Evolutionary conservation across 805 yeast genomes (phyloP), one percentile per base, ranked within the genome.

Genomic region (Zygosaccharomyces bisporus): DNA sequence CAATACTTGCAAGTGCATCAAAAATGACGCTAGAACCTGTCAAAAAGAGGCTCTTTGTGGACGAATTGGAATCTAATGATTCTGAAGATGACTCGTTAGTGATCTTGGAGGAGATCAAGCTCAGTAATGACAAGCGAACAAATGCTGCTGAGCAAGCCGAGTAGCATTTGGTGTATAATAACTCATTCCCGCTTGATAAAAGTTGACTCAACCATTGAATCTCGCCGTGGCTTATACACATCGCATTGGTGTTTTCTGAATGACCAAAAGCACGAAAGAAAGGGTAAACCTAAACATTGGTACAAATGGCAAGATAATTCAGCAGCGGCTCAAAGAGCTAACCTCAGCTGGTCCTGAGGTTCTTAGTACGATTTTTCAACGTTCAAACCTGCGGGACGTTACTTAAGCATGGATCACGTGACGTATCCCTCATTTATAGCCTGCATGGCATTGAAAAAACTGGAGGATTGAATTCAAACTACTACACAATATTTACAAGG

Each of bases 1-100:
- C 21, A 31, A 10, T 14, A 9, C 29, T 20, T 16, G 23, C 40
- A 29, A 34, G 39, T 12, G 20, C 25, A 14, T 27, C 37, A n/a
- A 24, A 39, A 14, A 44, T 34, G 20, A 29, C 25, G 9, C 33
- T 43, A 14, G 39, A 39, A 25, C 42, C 50, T 13, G 41, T 54
- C 4, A 53, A 41, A 23, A 56, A 46, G 29, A 49, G 50, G n/a
- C 48, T 58, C 25, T 60, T 58, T 50, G 56, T 58, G 10, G 58
- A 54, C 6, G 52, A 43, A 9, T 54, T 44, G 9, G 50, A 40
- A 19, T 20, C 30, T 6, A 24, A 36, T 4, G 43, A 31, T 10
- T 24, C 30, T 4, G 47, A 41, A 7, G 54, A 45, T 12, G 50
- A 46, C 38, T 57, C 63, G 1, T 27, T 57, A 21, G 44, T 56